Conservation (phyloP, 2,329 filamentous ascomycete genomes). For the Lecanosticta acicola region DNA sequence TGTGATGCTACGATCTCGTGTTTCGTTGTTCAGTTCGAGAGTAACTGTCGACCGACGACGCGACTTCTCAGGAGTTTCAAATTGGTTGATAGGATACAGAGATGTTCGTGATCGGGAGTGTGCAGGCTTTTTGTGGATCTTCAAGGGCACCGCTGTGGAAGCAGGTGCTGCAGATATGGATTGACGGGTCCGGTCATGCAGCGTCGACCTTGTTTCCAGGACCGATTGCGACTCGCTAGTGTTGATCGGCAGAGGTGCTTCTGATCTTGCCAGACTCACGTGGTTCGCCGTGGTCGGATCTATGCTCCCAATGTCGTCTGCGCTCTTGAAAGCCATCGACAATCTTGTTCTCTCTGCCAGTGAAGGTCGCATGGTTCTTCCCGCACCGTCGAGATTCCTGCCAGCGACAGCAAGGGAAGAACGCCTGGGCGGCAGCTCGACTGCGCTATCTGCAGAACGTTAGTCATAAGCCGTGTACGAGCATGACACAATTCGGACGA, state of each 20-base stretch:
- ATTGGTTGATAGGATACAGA: conserved; percentile 51
- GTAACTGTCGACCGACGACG: conserved; percentile 15
- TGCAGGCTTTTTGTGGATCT: conserved; percentile 25
- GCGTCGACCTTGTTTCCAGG: background rate
- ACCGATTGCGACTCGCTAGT: background rate
- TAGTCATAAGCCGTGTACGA: too few relatives aligned
- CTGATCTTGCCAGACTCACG: background rate
- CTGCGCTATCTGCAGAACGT: conserved; percentile 10
- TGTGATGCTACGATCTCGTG: conserved; percentile 38
- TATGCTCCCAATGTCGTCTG: conserved; percentile 14
- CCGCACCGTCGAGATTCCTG: conserved; percentile 8
- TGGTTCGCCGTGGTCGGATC: conserved; percentile 8
- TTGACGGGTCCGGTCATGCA: conserved; percentile 73
- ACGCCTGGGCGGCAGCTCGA: conserved; percentile 9
- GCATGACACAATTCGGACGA: too few relatives aligned
- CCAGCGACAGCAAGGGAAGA: conserved; percentile 1
- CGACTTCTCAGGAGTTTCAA: conserved; percentile 46
- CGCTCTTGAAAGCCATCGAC: conserved; percentile 37
- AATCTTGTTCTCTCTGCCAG: conserved; percentile 45
- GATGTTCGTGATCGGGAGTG: conserved; percentile 31
- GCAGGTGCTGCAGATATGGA: conserved; percentile 59
- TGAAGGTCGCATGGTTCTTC: conserved; percentile 31
- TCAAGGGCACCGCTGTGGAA: conserved; percentile 6
- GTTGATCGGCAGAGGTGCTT: background rate
- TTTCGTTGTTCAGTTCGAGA: conserved; percentile 4